Base-by-base conservation (phyloP, 208 protist genomes). In the Herpetomonas samuelpessoai region DNA sequence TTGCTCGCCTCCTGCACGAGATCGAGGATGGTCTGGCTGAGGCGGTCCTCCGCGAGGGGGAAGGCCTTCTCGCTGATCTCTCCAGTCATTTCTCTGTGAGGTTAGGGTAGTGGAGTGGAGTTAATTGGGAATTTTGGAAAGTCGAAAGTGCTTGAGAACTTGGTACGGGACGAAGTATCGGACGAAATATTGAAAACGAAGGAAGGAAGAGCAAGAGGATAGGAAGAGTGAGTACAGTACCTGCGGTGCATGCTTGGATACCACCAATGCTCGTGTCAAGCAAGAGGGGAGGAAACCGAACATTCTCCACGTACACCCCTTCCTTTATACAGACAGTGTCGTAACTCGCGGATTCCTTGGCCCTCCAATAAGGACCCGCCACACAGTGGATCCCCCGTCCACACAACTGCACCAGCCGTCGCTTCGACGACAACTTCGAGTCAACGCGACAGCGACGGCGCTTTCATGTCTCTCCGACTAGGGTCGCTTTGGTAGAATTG, bases 51-150 rank as follows among this genome's bases (percentile, higher is more conserved):
- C 27, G 98, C 98, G 28, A 99, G 93, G 48, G 98, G 98, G 74
- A 98, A 99, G 22, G 98, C 98, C 95, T 99, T 99, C 67, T 98
- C 95, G 83, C 93, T 98, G 48, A 97, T 84, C 68, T 97, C 87
- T 69, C 78, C 70, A 62, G 84, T 87, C 88, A 93, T 94, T 75
- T 75, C 73, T 82, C 69, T 46, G 25, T 52, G 45, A 44, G 38
- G 62, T 52, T 47, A 48, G 29, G 46, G 30, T 19, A 12, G 55
- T 18, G 27, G 22, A 29, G 35, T 7, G 35, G 35, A 16, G 35
- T 41, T 41, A 41, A 41, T 41, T 16, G 35, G 35, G 16, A 41
- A 41, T 41, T 41, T 41, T 41, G 35, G 35, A 16, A 41, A 41
- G 10, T 16, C 10, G 7, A 18, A 41, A 41, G n/a, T n/a, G 16